Evolutionary conservation across 371 early-diverging fungal genomes (phyloP).

Genomic region (Apophysomyces ossiformis): DNA sequence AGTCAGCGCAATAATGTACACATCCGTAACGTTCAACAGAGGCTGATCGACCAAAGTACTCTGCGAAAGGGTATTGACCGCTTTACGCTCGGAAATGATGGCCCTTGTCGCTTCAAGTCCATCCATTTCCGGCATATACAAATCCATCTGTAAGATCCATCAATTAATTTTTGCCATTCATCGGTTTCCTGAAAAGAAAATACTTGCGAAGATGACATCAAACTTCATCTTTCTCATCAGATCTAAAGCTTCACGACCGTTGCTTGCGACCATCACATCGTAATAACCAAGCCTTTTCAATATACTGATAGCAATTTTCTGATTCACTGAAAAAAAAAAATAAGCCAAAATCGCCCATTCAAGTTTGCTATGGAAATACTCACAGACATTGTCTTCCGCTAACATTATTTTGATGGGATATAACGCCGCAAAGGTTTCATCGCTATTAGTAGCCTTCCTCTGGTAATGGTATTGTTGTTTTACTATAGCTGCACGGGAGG

Average conservation of each 20-base stretch:
- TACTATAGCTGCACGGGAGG: conserved; percentile 25
- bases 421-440: conserved; percentile 43
- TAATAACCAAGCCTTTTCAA: conserved; percentile 59
- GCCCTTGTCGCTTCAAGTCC: conserved; percentile 51
- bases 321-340: conserved; percentile 45
- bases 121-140: conserved; percentile 61
- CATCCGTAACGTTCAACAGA: conserved; percentile 45
- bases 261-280: conserved; percentile 58
- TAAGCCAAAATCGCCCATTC: background rate
- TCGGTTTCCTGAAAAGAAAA: background rate
- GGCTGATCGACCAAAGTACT: conserved; percentile 4
- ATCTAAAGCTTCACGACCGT: conserved; percentile 58
- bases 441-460: conserved; percentile 31
- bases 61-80: background rate
- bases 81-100: conserved; percentile 41
- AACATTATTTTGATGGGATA: conserved; percentile 48
- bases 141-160: conserved; percentile 42
- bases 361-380: conserved; percentile 4
- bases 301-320: conserved; percentile 62
- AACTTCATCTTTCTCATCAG: conserved; percentile 44
- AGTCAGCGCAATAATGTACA: conserved; percentile 65
- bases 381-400: conserved; percentile 58
- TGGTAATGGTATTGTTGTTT: conserved; percentile 34
- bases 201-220: conserved; percentile 55
- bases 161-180: background rate